Base-by-base conservation (phyloP, 371 early-diverging fungal species). In the Apophysomyces sp. region DNA sequence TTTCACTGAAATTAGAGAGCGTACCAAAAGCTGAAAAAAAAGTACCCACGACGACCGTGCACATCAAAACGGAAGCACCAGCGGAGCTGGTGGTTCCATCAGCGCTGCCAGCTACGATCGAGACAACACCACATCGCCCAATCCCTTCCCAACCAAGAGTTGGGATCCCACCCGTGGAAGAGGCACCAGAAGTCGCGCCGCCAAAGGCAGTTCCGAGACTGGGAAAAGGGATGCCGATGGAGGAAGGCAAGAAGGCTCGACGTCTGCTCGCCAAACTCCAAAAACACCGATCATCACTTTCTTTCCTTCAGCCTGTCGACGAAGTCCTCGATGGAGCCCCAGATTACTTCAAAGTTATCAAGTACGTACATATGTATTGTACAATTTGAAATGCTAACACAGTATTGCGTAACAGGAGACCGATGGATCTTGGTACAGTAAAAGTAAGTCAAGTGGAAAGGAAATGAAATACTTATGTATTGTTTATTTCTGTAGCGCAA, bases 351-450 rank as follows among this genome's bases (percentile, higher is more conserved):
- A 58, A 59, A 6, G 66, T 73, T 34, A 75, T 80, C 32, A 77
- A 75, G 71, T 71, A 71, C 57, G 63, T 61, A 13, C 6, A 39
- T 3, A n/a, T 2, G 60, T 51, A 30, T 56, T 52, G 30, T 52
- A n/a, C 18, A n/a, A 28, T 27, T n/a, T 5, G 34, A 34, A 1
- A 21, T 21, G 11, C 9, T 44, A 21, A 44, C 9, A 16, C 16
- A 3, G 15, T 58, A 18, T 16, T 49, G 29, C 8, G 18, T 28
- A 24, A n/a, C 68, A 95, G 90, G 66, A 69, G 88, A 59, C 99
- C 99, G 9, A 99, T 99, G 98, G 99, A 99, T 70, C 62, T 98
- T 29, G 80, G 87, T 18, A 96, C 96, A 7, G 88, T 98, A 39
- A 86, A 85, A 62, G 62, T 62, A 56, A 44, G 28, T 24, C 2